Percentiles rank a stretch among this genome's conserved stretches.
These are phyloP conservation scores for Leishmania guyanensis DNA, from an alignment of 208 protist species.

Conservation along the genomic window DNA sequence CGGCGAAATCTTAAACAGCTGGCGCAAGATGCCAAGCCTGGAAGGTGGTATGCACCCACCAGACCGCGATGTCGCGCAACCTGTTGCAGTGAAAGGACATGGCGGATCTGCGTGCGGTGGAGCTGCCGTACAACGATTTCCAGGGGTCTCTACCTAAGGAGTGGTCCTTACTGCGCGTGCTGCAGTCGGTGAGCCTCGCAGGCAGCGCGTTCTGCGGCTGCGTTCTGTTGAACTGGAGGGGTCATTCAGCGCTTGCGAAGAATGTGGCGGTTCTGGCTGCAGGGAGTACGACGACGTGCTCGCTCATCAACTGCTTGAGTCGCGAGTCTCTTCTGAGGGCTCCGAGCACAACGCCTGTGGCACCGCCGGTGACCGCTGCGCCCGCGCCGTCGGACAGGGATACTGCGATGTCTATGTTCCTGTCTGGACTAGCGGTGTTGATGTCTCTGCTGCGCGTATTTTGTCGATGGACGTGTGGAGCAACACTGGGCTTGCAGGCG, in stretches of 20 bases:
- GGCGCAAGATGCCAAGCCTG: slow-evolving; percentile 19
- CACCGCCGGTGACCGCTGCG: not conserved
- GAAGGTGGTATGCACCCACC: slow-evolving; percentile 24
- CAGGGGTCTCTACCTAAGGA: slow-evolving; percentile 10
- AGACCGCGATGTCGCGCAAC: slow-evolving; percentile 21
- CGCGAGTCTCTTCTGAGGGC: not conserved
- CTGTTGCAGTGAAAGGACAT: slow-evolving; percentile 25
- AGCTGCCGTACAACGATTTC: slow-evolving; percentile 33
- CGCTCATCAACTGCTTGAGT: slow-evolving; percentile 5
- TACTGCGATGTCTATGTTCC: slow-evolving; percentile 6
- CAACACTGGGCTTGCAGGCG: slow-evolving; percentile 14
- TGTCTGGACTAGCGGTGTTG: slow-evolving; percentile 3
- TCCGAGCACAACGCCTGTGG: slow-evolving; percentile 5
- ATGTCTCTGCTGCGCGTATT: slow-evolving; percentile 9
- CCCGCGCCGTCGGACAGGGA: not conserved
- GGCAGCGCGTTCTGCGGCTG: slow-evolving; percentile 35
- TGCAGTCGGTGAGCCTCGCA: slow-evolving; percentile 21
- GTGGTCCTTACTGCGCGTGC: slow-evolving; percentile 12
- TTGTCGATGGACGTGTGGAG: slow-evolving; percentile 22
- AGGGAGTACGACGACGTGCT: slow-evolving; percentile 8
- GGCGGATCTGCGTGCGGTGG: slow-evolving; percentile 10
- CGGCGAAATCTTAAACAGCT: slow-evolving; percentile 16
- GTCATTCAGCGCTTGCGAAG: slow-evolving; percentile 19
- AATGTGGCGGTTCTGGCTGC: slow-evolving; percentile 8
- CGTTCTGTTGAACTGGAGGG: not conserved